Base-by-base conservation (phyloP, 331 rosid genomes). In the Malus hybrid region DNA sequence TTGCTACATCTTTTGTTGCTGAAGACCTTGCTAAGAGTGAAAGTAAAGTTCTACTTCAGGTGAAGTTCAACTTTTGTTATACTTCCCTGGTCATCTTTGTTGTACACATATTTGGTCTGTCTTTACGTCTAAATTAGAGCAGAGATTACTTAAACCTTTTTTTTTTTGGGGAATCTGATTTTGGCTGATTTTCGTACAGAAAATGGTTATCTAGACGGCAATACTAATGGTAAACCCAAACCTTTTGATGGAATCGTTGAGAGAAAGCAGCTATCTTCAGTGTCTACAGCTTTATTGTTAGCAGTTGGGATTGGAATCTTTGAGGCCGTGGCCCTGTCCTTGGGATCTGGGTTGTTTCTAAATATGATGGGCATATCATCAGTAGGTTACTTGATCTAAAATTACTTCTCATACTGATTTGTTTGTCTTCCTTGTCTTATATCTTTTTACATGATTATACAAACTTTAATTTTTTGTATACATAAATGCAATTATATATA, bases 1-100 rank as follows among this genome's bases (percentile, higher is more conserved):
- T 94, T 67, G 89, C 99, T 44, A 92, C 99, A 70, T 92, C 99
- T 77, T 94, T 94, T 72, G 99, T 94, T 73, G 99, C 99, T 32
- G 93, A 94, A 78, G 99, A 94, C 83, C 79, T 94, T 68, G 86
- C 97, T 33, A 92, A 88, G 75, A 32, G 69, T 78, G 83, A 85
- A 65, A 46, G 50, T 67, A 71, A 78, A 57, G 74, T 56, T 78
- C 93, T 80, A 29, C 78, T 83, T 85, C 93, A 87, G 98, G 98
- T 91, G 59, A 60, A 59, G 75, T 73, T 65, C 7, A 69, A 54
- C 14, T 22, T 74, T 52, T n/a, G n/a, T n/a, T n/a, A n/a, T n/a
- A n/a, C 60, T 18, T 42, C 62, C 70, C 64, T 22, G 10, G 42
- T 46, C 16, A 16, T 74, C 48, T 65, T 22, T 65, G 60, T 67